Evolutionary conservation across 1,284 basidiomycete genomes (phyloP), one percentile per base, ranked within the genome.

Genomic region (Ceratorhiza oryzae-sativae): DNA sequence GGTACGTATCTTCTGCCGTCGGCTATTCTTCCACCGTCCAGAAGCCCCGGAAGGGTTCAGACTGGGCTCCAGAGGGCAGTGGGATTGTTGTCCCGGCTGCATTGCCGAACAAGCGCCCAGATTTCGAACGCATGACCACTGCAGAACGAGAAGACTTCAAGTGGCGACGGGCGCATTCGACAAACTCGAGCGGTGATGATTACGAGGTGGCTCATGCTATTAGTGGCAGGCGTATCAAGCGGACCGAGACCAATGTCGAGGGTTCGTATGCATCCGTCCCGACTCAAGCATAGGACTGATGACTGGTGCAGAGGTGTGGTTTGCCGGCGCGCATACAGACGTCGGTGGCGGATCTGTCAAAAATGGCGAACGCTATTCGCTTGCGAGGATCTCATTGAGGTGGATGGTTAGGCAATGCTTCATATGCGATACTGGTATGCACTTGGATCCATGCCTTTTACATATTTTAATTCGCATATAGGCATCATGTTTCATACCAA

Each of bases 361-460:
- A 32, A 78, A 78, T 45, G 73, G 72, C 0, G 73, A 73, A 8
- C 65, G 74, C 8, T 75, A 77, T 62, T 61, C 61, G 18, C 68
- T 77, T 6, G 75, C 77, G 1, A 51, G 74, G 15, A 74, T 77
- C 49, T 75, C 77, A 0, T 51, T 78, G 20, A 46, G 75, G 18
- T 78, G 77, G 77, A 78, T 78, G 77, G 61, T 77, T 18, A 65
- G 76, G 20, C 73, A 78, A 41, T 70, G 75, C 13, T 76, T 78
- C 75, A 68, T 67, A 25, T 76, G 76, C 59, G 60, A 77, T 49
- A 76, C 76, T 9, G 76, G 68, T 71, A 27, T 12, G 68, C n/a
- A n/a, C n/a, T n/a, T n/a, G n/a, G n/a, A n/a, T n/a, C 25, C 23
- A 39, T 9, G 32, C 12, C 13, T 56, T 9, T 30, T 23, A 15